Conservation (phyloP, 1,284 basidiomycete genomes). For the Puccinia horiana region DNA sequence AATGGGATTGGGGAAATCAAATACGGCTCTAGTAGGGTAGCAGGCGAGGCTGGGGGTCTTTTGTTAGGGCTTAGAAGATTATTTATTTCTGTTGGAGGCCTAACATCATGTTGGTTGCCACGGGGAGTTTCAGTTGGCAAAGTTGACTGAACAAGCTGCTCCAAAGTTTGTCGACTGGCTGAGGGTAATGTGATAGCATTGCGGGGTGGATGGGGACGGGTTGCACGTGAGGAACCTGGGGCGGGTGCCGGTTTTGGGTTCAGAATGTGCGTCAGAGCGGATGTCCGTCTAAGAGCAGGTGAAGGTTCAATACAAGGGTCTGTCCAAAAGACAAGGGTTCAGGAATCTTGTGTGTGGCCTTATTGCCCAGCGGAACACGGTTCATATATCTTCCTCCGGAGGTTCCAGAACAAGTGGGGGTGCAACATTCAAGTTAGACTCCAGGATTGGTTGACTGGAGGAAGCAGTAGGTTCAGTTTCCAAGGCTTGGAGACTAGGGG, state of each 20-base stretch:
- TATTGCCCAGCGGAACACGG: too few relatives aligned
- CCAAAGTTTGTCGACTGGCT: not conserved
- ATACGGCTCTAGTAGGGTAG: not conserved
- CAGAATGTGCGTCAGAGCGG: not conserved
- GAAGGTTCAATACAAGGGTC: too few relatives aligned
- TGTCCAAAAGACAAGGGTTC: too few relatives aligned
- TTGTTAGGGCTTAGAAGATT: too few relatives aligned
- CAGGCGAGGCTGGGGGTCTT: not conserved
- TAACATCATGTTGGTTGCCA: not conserved
- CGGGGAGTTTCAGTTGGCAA: not conserved
- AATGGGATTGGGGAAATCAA: not conserved
- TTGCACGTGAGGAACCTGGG: not conserved
- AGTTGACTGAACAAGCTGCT: not conserved
- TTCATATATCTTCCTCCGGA: too few relatives aligned
- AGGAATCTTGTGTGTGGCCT: too few relatives aligned
- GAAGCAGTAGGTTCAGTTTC: too few relatives aligned
- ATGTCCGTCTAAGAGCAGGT: not conserved
- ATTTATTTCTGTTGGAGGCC: not conserved
- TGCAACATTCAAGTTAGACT: too few relatives aligned
- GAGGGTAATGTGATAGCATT: not conserved
- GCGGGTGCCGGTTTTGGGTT: not conserved
- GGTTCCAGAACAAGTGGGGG: too few relatives aligned
- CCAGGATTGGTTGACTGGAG: too few relatives aligned
- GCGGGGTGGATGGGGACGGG: not conserved
- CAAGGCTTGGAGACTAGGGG: too few relatives aligned